phyloP scores from a whole-genome alignment of 192 early-diverging fungal genomes.

The Coemansia sp. region DNA sequence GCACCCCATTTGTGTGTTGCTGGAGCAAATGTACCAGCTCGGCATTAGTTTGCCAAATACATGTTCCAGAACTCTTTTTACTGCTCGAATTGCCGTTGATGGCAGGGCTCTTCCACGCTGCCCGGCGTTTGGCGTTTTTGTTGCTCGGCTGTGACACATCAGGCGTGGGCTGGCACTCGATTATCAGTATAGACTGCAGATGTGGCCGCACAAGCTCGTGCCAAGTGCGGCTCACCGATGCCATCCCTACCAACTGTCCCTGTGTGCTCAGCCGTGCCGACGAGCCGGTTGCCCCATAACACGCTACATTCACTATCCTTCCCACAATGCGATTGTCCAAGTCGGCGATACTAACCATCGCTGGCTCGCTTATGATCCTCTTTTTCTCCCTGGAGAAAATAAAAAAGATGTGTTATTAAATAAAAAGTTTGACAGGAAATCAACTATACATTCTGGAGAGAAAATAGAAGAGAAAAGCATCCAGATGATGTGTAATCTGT shows the following conservation, averaged over 20 bases:
- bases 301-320: slow-evolving; percentile 5
- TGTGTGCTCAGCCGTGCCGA: background rate
- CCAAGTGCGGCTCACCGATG: slow-evolving; percentile 3
- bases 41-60: background rate
- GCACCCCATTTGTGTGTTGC: background rate
- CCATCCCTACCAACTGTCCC: background rate
- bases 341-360: background rate
- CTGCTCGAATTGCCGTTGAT: background rate
- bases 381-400: background rate
- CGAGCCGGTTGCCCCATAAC: background rate
- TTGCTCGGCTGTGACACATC: background rate
- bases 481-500: too few relatives aligned
- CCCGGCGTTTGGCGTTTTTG: background rate
- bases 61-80: background rate
- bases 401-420: background rate
- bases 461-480: too few relatives aligned
- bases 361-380: too few relatives aligned
- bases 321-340: slow-evolving; percentile 17
- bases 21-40: background rate
- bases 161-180: background rate
- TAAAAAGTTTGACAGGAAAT: background rate
- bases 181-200: background rate
- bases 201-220: background rate
- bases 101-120: background rate
- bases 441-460: background rate